A percentile compares a stretch with the other conserved stretches of the same genome.
Evolutionary conservation across 441 rosid species (phyloP).

Genomic region (Gossypium trilobum): DNA sequence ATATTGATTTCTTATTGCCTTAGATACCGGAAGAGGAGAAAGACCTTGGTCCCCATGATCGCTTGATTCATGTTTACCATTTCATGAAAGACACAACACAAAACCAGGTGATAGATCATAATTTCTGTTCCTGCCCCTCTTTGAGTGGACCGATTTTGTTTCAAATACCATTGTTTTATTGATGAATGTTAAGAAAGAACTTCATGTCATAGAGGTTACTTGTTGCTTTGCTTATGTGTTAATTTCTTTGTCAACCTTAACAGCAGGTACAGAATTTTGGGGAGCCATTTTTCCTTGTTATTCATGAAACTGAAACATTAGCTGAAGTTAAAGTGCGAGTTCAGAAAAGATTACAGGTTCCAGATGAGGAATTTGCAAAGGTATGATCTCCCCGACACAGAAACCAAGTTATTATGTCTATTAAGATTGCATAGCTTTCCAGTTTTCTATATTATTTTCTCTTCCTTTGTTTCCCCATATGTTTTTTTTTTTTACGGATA

Average conservation of each 20-base stretch:
- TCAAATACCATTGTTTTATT: neutral
- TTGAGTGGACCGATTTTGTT: neutral
- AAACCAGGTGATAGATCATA: constrained; percentile 26
- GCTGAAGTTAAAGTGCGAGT: constrained; percentile 52
- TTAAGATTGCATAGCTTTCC: neutral
- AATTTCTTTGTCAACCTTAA: constrained; percentile 7
- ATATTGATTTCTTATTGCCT: constrained; percentile 12
- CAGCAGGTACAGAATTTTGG: constrained; percentile 63
- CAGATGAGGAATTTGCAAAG: constrained; percentile 61
- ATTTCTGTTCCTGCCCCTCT: neutral
- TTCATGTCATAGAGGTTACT: neutral
- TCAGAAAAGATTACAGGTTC: constrained; percentile 57
- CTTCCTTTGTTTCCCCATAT: neutral
- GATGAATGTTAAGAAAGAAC: constrained; percentile 4
- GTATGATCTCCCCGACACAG: constrained; percentile 22
- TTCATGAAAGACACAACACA: constrained; percentile 35
- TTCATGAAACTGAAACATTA: constrained; percentile 55
- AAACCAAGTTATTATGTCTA: neutral
- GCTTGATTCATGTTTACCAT: constrained; percentile 38
- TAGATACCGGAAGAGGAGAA: constrained; percentile 46
- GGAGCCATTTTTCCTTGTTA: constrained; percentile 59
- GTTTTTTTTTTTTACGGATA: neutral
- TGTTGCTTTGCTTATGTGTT: neutral
- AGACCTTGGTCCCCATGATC: constrained; percentile 37
- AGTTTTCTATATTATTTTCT: neutral